A percentile compares a stretch with the other conserved stretches of the same genome.
These are phyloP conservation scores for Lactifluus echinatus DNA, from an alignment of 768 basidiomycete genomes.

Conservation along the genomic window DNA sequence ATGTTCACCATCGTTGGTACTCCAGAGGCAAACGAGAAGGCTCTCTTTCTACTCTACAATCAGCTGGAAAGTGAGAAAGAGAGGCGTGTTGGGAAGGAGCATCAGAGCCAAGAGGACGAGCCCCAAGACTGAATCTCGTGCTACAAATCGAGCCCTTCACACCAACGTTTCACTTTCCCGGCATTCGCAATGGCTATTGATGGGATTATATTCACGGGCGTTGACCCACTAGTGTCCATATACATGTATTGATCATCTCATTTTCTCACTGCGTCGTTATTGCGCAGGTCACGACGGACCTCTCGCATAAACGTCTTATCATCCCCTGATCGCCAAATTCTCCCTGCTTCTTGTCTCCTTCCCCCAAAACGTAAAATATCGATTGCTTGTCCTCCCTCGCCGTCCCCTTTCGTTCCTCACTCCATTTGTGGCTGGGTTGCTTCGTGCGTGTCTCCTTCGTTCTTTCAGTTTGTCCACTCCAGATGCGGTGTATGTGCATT, in stretches of 20 bases:
- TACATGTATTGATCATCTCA: conserved; percentile 21
- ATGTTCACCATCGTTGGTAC: conserved; percentile 99
- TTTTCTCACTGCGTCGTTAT: conserved; percentile 15
- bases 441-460: conserved; percentile 9
- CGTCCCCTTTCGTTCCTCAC: not conserved
- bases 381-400: not conserved
- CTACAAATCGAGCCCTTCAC: conserved; percentile 6
- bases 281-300: conserved; percentile 13
- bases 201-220: conserved; percentile 22
- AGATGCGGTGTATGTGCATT: conserved; percentile 16
- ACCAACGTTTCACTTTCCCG: conserved; percentile 8
- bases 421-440: conserved; percentile 3
- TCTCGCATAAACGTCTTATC: conserved; percentile 8
- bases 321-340: conserved; percentile 7
- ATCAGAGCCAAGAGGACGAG: conserved; percentile 54
- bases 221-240: conserved; percentile 20
- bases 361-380: conserved; percentile 9
- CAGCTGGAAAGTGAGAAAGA: conserved; percentile 96
- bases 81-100: conserved; percentile 78
- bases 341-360: conserved; percentile 7
- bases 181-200: conserved; percentile 14
- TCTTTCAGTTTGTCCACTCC: conserved; percentile 8
- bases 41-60: conserved; percentile 93
- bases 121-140: conserved; percentile 21
- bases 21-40: conserved; percentile 95